Evolutionary conservation across 148 eudicot genomes (phyloP).

Genomic region (Vaccinium darrowii): DNA sequence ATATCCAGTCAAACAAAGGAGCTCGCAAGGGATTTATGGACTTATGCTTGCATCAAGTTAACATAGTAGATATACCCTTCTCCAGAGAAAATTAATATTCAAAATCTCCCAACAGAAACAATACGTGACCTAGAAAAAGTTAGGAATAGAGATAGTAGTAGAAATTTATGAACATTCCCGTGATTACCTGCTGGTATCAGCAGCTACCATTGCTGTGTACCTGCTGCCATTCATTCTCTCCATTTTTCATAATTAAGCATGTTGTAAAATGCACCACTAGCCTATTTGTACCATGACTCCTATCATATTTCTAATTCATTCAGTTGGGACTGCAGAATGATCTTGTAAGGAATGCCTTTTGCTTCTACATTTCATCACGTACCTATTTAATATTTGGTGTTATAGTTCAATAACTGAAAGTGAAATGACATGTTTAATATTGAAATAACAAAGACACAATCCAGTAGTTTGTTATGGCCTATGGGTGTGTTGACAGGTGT

Average conservation of each 20-base stretch:
- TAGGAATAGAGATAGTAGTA: not conserved
- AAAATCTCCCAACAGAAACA: not conserved
- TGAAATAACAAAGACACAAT: not conserved
- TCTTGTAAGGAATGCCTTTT: not conserved
- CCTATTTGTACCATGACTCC: not conserved
- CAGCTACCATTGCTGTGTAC: not conserved
- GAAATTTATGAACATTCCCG: not conserved
- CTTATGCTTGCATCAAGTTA: not conserved
- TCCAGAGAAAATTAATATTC: not conserved
- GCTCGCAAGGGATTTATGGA: not conserved
- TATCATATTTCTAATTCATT: not conserved
- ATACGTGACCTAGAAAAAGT: not conserved
- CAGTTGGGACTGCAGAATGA: not conserved
- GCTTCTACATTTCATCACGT: not conserved
- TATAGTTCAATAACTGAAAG: not conserved
- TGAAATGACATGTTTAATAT: not conserved
- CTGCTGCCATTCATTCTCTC: not conserved
- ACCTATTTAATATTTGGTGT: not conserved
- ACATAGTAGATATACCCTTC: not conserved
- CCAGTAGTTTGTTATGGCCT: slow-evolving; percentile 2
- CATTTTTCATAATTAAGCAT: not conserved
- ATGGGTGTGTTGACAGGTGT: slow-evolving; percentile 56
- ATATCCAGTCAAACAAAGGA: not conserved
- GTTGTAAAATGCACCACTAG: not conserved
- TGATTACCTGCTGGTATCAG: not conserved